A percentile compares a stretch with the other conserved stretches of the same genome.
Conservation (phyloP, 1,284 basidiomycete genomes). For the Somion occarium region DNA sequence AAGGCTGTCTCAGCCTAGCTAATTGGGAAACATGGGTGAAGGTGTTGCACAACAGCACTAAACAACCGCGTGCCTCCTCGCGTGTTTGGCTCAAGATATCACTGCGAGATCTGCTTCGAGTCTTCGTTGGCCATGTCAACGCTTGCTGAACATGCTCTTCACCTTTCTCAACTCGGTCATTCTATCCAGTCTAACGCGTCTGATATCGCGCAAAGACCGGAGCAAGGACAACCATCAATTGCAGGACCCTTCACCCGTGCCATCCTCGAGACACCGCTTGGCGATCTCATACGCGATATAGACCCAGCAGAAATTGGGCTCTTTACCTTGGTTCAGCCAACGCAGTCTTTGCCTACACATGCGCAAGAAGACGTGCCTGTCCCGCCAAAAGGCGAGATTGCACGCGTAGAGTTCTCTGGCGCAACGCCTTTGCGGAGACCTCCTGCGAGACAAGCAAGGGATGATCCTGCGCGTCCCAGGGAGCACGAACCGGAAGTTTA, state of each 20-base stretch:
- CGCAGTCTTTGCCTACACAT: constrained; percentile 14
- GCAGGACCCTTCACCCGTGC: constrained; percentile 49
- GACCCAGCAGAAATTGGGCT: constrained; percentile 73
- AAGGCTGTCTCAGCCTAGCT: no score
- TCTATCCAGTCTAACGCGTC: constrained; percentile 31
- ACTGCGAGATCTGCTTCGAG: neutral
- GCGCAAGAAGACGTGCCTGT: constrained; percentile 28
- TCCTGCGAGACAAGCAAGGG: constrained; percentile 32
- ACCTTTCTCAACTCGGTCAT: constrained; percentile 31
- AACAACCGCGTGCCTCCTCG: neutral
- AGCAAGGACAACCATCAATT: constrained; percentile 10
- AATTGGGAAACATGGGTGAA: no score
- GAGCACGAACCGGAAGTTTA: constrained; percentile 70
- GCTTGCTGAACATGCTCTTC: constrained; percentile 40
- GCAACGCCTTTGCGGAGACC: constrained; percentile 63
- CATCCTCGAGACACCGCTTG: constrained; percentile 54
- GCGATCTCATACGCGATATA: constrained; percentile 72
- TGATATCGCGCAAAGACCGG: constrained; percentile 13
- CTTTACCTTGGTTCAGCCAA: constrained; percentile 47
- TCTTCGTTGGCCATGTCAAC: constrained; percentile 27
- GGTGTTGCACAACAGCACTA: neutral
- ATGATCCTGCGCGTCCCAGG: constrained; percentile 35
- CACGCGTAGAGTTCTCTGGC: constrained; percentile 59
- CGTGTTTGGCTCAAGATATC: neutral
- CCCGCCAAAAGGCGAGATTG: constrained; percentile 38